Conservation (phyloP, 352 stramenopile species). For the Nothophytophthora sp. region DNA sequence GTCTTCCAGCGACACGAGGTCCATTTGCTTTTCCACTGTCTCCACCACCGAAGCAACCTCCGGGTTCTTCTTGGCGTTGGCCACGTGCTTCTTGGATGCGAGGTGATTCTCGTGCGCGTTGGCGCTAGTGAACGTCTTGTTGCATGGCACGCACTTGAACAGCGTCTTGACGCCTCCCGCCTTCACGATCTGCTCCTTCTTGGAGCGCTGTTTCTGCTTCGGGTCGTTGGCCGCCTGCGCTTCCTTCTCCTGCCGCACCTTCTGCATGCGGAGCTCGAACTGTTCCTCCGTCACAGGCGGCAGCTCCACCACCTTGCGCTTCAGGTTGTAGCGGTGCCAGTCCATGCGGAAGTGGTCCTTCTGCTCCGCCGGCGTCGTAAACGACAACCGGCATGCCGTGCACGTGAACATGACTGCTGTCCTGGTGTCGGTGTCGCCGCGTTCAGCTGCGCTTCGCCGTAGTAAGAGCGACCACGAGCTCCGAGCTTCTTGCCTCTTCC, state of each 20-base stretch:
- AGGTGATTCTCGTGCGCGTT: constrained; percentile 89
- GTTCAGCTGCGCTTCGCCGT: not conserved
- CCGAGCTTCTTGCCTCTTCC: too few species aligned
- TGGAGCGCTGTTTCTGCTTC: constrained; percentile 72
- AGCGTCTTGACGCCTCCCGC: constrained; percentile 63
- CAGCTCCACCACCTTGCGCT: constrained; percentile 96
- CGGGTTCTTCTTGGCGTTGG: constrained; percentile 78
- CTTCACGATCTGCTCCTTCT: constrained; percentile 72
- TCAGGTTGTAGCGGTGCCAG: constrained; percentile 97
- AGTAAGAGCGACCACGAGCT: constrained; percentile 18
- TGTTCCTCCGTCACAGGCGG: constrained; percentile 89
- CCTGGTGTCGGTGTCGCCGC: not conserved
- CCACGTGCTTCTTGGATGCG: constrained; percentile 83
- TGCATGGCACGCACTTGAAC: constrained; percentile 85
- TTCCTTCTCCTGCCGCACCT: constrained; percentile 64
- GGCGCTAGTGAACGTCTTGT: constrained; percentile 81
- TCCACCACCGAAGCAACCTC: constrained; percentile 42
- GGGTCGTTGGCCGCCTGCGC: constrained; percentile 53
- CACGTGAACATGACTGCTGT: constrained; percentile 69
- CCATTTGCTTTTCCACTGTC: constrained; percentile 72
- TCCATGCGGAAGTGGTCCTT: constrained; percentile 95
- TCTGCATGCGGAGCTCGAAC: constrained; percentile 82
- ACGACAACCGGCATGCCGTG: constrained; percentile 78
- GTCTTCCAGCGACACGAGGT: constrained; percentile 38
- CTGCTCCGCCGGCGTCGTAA: constrained; percentile 58